Conservation (phyloP, 805 yeast species). For the Candida anglica region DNA sequence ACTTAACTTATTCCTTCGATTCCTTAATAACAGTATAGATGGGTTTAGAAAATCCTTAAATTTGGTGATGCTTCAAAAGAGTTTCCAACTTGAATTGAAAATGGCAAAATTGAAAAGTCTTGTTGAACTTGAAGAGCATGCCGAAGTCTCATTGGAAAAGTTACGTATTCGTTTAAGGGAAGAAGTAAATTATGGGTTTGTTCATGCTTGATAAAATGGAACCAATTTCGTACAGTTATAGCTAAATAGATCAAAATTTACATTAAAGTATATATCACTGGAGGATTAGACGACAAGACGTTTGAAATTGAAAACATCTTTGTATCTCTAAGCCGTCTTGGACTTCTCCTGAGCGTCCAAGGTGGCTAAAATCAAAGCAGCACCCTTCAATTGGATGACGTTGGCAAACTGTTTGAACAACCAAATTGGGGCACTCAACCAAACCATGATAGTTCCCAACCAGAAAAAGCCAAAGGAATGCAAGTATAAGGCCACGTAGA, state of each 20-base stretch:
- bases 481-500: slow-evolving; percentile 85
- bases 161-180: slow-evolving; percentile 22
- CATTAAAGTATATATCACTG: too few relatives aligned
- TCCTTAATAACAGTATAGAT: slow-evolving; percentile 38
- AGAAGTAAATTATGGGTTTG: slow-evolving; percentile 21
- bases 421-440: slow-evolving; percentile 80
- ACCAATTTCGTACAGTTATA: too few relatives aligned
- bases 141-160: slow-evolving; percentile 22
- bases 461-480: slow-evolving; percentile 61
- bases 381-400: slow-evolving; percentile 81
- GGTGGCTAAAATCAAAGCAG: slow-evolving; percentile 76
- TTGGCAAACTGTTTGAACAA: slow-evolving; percentile 86
- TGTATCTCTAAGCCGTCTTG: slow-evolving; percentile 8
- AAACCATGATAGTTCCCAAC: slow-evolving; percentile 56
- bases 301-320: too few relatives aligned
- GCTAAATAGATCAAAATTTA: too few relatives aligned
- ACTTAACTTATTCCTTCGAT: slow-evolving; percentile 30
- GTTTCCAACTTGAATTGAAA: slow-evolving; percentile 36
- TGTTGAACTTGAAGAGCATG: slow-evolving; percentile 26
- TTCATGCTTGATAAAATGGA: too few relatives aligned
- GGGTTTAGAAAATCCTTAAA: slow-evolving; percentile 40
- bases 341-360: slow-evolving; percentile 59
- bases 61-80: slow-evolving; percentile 32
- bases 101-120: slow-evolving; percentile 25
- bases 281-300: too few relatives aligned